phyloP scores from a whole-genome alignment of 2,329 filamentous ascomycete species.

The Venturia pyrina region DNA sequence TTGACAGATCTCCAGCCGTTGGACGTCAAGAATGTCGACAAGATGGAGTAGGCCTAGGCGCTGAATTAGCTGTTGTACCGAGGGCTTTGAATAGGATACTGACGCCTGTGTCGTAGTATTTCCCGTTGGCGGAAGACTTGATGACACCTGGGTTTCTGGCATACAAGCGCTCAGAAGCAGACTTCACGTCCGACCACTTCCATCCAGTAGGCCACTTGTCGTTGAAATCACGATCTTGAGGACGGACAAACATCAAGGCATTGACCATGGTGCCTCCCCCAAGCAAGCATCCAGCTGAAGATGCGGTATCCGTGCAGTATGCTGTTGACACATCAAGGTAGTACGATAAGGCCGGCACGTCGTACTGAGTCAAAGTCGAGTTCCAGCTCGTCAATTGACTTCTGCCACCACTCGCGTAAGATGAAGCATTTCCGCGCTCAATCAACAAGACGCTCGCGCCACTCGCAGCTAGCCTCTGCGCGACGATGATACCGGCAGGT shows the following conservation, averaged over 20 bases:
- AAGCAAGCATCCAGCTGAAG: conserved; percentile 41
- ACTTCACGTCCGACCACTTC: conserved; percentile 40
- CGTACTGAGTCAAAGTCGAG: conserved; percentile 39
- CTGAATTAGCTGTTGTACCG: neutral
- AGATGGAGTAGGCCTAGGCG: conserved; percentile 34
- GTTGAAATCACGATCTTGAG: conserved; percentile 44
- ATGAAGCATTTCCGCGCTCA: conserved; percentile 42
- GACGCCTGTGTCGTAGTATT: conserved; percentile 28
- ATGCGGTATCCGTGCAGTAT: conserved; percentile 33
- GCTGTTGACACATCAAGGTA: conserved; percentile 37
- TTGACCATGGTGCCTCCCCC: conserved; percentile 46
- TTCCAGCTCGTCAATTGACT: conserved; percentile 24
- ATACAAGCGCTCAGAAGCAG: conserved; percentile 35
- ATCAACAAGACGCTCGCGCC: conserved; percentile 43
- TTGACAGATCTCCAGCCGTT: conserved; percentile 39
- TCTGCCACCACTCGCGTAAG: conserved; percentile 23
- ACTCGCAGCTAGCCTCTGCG: conserved; percentile 39
- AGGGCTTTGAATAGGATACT: neutral
- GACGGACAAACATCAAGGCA: conserved; percentile 43
- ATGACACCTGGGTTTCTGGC: conserved; percentile 35
- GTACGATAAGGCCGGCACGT: conserved; percentile 43
- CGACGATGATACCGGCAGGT: conserved; percentile 43
- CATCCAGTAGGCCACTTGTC: conserved; percentile 40
- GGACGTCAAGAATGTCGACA: conserved; percentile 24
- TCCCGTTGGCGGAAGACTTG: conserved; percentile 34